These are phyloP conservation scores for Endothia cerciana DNA, from an alignment of 2,329 filamentous ascomycete genomes.

Conservation along the genomic window DNA sequence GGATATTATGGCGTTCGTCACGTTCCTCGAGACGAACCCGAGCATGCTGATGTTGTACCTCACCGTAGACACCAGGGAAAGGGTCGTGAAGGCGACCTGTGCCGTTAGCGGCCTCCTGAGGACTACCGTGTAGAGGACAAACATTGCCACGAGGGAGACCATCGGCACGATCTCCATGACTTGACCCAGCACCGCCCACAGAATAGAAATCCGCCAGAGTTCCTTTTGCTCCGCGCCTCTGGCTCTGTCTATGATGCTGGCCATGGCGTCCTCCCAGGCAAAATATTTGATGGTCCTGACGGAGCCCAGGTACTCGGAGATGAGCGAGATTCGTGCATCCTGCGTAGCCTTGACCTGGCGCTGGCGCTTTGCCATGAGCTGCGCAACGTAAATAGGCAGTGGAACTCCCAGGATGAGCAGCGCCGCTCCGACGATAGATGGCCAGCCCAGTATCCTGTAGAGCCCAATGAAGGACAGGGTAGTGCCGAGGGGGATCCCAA, in stretches of 20 bases:
- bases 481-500: constrained; percentile 52
- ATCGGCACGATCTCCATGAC: constrained; percentile 57
- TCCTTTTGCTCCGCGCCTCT: constrained; percentile 56
- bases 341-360: constrained; percentile 58
- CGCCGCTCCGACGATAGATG: constrained; percentile 55
- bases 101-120: constrained; percentile 54
- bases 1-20: constrained; percentile 51
- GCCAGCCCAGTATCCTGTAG: constrained; percentile 60
- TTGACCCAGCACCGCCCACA: constrained; percentile 51
- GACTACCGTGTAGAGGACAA: constrained; percentile 54
- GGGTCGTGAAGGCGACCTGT: constrained; percentile 61
- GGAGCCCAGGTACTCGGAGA: constrained; percentile 61
- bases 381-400: constrained; percentile 54
- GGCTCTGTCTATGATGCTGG: constrained; percentile 53
- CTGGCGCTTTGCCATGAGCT: constrained; percentile 54
- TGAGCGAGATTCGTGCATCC: constrained; percentile 59
- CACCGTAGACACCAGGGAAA: constrained; percentile 57
- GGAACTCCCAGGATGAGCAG: constrained; percentile 52
- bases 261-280: constrained; percentile 60
- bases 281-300: constrained; percentile 65
- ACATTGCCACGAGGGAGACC: constrained; percentile 57
- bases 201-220: constrained; percentile 57
- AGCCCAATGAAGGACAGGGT: constrained; percentile 54
- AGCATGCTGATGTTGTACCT: constrained; percentile 56
- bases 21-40: constrained; percentile 47